Percentiles rank a stretch among this genome's conserved stretches.
These are phyloP conservation scores for Nicotiana attenuata DNA, from an alignment of 257 asterid genomes.

Conservation along the genomic window DNA sequence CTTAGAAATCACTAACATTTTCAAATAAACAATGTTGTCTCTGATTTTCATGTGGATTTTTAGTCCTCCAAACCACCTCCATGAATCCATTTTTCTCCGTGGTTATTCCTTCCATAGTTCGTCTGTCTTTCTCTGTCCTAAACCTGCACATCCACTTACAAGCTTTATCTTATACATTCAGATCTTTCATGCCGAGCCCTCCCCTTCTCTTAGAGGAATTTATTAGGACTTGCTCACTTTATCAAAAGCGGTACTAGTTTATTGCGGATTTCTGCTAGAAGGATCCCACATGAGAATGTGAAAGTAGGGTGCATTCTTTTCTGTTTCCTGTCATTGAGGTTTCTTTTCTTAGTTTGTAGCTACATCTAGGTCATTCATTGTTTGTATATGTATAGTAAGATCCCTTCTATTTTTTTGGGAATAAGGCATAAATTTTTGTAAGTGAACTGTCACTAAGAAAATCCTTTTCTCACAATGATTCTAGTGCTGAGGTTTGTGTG, in stretches of 20 bases:
- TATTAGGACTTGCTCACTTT: neutral
- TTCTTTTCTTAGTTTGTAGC: neutral
- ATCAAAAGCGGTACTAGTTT: neutral
- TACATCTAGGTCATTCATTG: neutral
- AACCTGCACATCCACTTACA: neutral
- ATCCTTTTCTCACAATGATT: neutral
- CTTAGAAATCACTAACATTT: neutral
- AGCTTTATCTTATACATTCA: neutral
- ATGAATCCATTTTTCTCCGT: neutral
- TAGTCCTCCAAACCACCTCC: neutral
- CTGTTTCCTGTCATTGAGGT: neutral
- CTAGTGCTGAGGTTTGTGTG: neutral
- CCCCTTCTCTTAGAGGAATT: neutral
- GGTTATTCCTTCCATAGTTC: neutral
- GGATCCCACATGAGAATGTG: neutral
- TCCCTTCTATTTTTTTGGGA: neutral
- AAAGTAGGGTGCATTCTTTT: neutral
- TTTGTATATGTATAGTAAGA: neutral
- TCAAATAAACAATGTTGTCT: neutral
- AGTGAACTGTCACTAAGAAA: neutral
- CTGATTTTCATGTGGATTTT: neutral
- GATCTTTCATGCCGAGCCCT: neutral
- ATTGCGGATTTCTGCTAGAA: no score
- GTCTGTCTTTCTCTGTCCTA: neutral
- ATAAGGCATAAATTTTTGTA: neutral